Percentiles rank a stretch among this genome's conserved stretches.
Conservation (phyloP, 176 grass and related monocot genomes). For the Urochloa ruziziensis region DNA sequence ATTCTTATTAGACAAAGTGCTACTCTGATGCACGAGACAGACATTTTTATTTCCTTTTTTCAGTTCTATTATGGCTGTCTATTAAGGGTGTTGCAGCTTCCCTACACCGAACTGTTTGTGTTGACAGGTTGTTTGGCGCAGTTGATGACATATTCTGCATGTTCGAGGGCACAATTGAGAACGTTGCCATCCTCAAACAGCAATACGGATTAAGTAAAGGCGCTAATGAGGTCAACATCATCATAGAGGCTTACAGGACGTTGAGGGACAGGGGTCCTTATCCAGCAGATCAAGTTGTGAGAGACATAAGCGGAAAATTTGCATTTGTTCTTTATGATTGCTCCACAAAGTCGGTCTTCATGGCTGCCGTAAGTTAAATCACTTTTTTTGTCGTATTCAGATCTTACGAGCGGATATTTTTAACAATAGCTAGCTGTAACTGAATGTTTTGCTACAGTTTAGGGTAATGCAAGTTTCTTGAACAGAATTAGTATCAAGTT, state of each 20-base stretch:
- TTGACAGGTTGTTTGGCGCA: conserved; percentile 57
- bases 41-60: not conserved
- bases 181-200: conserved; percentile 69
- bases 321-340: conserved; percentile 70
- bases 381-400: not conserved
- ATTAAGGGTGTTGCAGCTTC: not conserved
- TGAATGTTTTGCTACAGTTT: not conserved
- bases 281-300: conserved; percentile 70
- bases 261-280: conserved; percentile 87
- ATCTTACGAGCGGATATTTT: not conserved
- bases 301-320: conserved; percentile 71
- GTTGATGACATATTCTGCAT: conserved; percentile 70
- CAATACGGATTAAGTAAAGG: conserved; percentile 75
- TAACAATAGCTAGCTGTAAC: no score
- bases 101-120: not conserved
- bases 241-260: conserved; percentile 81
- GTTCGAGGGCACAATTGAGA: conserved; percentile 60
- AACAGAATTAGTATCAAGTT: not conserved
- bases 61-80: not conserved
- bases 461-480: not conserved
- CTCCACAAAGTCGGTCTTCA: conserved; percentile 59
- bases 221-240: conserved; percentile 62
- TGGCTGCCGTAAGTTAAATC: conserved; percentile 57
- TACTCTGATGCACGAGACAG: not conserved
- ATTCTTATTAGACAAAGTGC: not conserved